Base-by-base conservation (phyloP, 164 flowering plant genomes). In the Stephania yunnanensis region DNA sequence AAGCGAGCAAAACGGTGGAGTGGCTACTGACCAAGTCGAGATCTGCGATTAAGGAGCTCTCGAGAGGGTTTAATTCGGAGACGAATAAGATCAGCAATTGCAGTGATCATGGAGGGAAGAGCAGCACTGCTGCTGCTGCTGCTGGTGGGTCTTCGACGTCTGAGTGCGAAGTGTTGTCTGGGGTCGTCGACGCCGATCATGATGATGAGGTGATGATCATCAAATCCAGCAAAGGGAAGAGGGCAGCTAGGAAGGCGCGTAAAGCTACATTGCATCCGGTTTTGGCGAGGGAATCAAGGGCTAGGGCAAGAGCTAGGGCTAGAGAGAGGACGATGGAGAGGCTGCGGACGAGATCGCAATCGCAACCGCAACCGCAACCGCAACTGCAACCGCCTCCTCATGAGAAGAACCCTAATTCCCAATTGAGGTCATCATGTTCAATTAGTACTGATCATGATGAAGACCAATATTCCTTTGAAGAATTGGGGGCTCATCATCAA, bases 1-100 rank as follows among this genome's bases (percentile, higher is more conserved):
- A 89, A 71, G 91, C 97, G 0, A 92, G 97, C 75, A 88, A 86
- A 72, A 91, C 97, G 0, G 88, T 92, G 0, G 91, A 88, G n/a
- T 92, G 97, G 97, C 52, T 92, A 71, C 83, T 91, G n/a, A 36
- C 12, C 1, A 86, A 88, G 45, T 82, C 94, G 4, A 84, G 80
- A 69, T 12, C 75, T 0, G 92, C 87, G 7, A 91, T 92, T 78
- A 81, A 80, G 68, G 86, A 88, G 72, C 84, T 91, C 25, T 5
- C 65, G 3, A 73, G 70, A 58, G 76, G 71, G n/a, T 19, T 46
- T 17, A 46, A 67, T 70, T 17, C 42, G 42, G 42, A 36, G 42
- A 36, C 42, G 42, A 36, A 36, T 2, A 36, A 2, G 42, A 36
- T 36, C 1, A 36, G 42, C 42, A 36, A 36, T 36, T 36, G 42